These are phyloP conservation scores for Trametes pubescens DNA, from an alignment of 1,284 basidiomycete species.

Conservation along the genomic window DNA sequence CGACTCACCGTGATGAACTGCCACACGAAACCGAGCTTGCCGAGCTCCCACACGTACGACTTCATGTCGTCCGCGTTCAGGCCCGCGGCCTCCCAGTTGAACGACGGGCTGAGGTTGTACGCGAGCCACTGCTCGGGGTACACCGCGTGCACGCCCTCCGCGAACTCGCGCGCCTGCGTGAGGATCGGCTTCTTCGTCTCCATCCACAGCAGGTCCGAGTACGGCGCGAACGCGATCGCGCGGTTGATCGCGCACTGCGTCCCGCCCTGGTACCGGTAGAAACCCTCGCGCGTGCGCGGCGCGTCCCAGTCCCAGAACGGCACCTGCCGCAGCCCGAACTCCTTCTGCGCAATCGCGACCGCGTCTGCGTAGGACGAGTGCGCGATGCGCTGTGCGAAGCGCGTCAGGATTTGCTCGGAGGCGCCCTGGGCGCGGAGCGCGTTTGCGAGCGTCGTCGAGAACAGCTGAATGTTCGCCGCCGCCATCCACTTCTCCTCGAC, in stretches of 20 bases:
- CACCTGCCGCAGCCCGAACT: slow-evolving; percentile 78
- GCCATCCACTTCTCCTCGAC: slow-evolving; percentile 90
- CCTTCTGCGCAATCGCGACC: slow-evolving; percentile 79
- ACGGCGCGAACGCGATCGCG: slow-evolving; percentile 92
- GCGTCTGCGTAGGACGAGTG: slow-evolving; percentile 78
- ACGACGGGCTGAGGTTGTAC: slow-evolving; percentile 93
- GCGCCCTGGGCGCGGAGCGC: slow-evolving; percentile 77
- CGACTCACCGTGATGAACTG: slow-evolving; percentile 94
- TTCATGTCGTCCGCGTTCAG: slow-evolving; percentile 89
- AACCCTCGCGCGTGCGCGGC: slow-evolving; percentile 94
- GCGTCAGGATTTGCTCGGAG: slow-evolving; percentile 53
- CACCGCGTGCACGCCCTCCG: slow-evolving; percentile 84
- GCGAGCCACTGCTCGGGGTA: slow-evolving; percentile 92
- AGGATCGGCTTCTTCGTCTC: slow-evolving; percentile 99
- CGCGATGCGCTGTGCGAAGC: slow-evolving; percentile 68
- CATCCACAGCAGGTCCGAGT: slow-evolving; percentile 96
- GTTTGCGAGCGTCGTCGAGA: slow-evolving; percentile 76
- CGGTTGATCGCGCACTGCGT: slow-evolving; percentile 95
- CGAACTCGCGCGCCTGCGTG: slow-evolving; percentile 93
- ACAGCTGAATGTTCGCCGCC: slow-evolving; percentile 82
- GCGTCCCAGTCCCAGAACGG: slow-evolving; percentile 95
- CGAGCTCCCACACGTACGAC: slow-evolving; percentile 92
- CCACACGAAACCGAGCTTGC: slow-evolving; percentile 94
- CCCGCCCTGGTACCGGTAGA: slow-evolving; percentile 97
- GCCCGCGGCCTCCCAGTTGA: slow-evolving; percentile 95